These are phyloP conservation scores for Pichia eremophila DNA, from an alignment of 805 yeast genomes.

Conservation along the genomic window DNA sequence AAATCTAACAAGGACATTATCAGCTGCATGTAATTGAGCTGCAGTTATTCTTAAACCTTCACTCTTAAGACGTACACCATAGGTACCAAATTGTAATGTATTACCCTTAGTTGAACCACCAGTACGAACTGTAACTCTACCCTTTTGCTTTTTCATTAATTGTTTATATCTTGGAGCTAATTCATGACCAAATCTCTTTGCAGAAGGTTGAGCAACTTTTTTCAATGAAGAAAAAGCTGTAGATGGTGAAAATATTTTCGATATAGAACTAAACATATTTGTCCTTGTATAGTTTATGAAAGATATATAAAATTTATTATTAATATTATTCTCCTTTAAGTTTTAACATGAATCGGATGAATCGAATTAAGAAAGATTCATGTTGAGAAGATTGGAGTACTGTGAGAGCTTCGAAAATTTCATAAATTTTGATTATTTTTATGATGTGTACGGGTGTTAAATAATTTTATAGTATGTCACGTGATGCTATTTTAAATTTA, in stretches of 20 bases:
- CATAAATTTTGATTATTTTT: no score
- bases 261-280: slow-evolving; percentile 4
- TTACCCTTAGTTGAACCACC: slow-evolving; percentile 94
- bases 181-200: slow-evolving; percentile 41
- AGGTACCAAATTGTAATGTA: slow-evolving; percentile 68
- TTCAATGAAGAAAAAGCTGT: not conserved
- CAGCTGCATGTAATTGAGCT: slow-evolving; percentile 84
- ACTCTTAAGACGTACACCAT: slow-evolving; percentile 80
- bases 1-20: slow-evolving; percentile 72
- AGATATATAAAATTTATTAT: no score
- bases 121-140: slow-evolving; percentile 86
- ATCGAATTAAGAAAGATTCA: no score
- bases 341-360: no score
- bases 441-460: no score
- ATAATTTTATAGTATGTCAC: no score
- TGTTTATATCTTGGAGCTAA: slow-evolving; percentile 66
- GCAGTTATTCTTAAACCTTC: slow-evolving; percentile 84
- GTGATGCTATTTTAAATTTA: no score
- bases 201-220: slow-evolving; percentile 1
- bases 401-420: no score
- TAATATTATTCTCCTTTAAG: no score
- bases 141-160: slow-evolving; percentile 77
- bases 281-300: no score
- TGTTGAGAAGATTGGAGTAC: no score
- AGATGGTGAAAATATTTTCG: slow-evolving; percentile 1